phyloP scores from a whole-genome alignment of 768 basidiomycete species.

The Leccinum disarticulatum region DNA sequence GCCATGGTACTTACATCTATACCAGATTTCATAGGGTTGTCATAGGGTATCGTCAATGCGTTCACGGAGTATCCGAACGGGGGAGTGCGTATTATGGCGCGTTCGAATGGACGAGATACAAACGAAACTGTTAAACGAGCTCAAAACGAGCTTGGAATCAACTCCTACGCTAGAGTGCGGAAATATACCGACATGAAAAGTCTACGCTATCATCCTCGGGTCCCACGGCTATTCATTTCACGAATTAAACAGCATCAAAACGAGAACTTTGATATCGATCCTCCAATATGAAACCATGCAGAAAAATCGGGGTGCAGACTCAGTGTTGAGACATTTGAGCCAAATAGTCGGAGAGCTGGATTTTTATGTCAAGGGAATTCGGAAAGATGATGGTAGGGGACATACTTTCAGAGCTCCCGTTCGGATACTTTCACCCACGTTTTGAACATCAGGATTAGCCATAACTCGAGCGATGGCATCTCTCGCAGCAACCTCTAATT shows the following conservation, averaged over 20 bases:
- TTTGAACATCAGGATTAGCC: slow-evolving; percentile 86
- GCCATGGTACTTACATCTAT: neutral
- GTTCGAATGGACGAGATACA: neutral
- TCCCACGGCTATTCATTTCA: slow-evolving; percentile 9
- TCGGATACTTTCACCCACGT: slow-evolving; percentile 74
- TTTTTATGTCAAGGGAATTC: slow-evolving; percentile 2
- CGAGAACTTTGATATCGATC: slow-evolving; percentile 3
- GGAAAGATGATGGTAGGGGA: slow-evolving; percentile 3
- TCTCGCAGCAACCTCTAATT: slow-evolving; percentile 62
- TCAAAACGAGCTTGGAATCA: neutral
- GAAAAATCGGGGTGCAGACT: slow-evolving; percentile 4
- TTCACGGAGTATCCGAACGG: neutral
- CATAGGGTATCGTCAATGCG: neutral
- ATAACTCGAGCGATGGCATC: slow-evolving; percentile 75
- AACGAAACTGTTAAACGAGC: neutral
- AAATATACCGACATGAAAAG: slow-evolving; percentile 4
- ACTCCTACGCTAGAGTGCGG: neutral
- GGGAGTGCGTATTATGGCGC: neutral
- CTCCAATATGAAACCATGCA: slow-evolving; percentile 3
- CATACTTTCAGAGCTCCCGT: slow-evolving; percentile 79
- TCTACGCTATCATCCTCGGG: slow-evolving; percentile 5
- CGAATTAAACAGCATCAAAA: slow-evolving; percentile 14
- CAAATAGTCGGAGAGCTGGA: slow-evolving; percentile 64
- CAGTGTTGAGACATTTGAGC: slow-evolving; percentile 61
- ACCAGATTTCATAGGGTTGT: neutral